Evolutionary conservation across 441 rosid species (phyloP).

Genomic region (Populus tomentosa): DNA sequence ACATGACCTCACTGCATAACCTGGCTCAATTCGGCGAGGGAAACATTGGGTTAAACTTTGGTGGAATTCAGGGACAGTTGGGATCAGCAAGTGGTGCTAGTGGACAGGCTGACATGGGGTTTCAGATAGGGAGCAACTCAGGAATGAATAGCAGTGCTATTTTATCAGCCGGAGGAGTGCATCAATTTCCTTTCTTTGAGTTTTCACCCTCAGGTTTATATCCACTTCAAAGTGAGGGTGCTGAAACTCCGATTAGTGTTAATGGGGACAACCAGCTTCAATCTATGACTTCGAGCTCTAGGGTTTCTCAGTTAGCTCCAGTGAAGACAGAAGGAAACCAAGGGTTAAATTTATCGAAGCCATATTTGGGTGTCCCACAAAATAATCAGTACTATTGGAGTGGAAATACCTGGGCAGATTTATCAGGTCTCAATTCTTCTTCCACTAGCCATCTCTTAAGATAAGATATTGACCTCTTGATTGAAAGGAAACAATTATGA

Average conservation of each 20-base stretch:
- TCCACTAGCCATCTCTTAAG: constrained; percentile 44
- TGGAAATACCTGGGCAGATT: constrained; percentile 69
- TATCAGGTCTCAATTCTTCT: constrained; percentile 68
- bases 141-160: constrained; percentile 25
- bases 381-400: constrained; percentile 61
- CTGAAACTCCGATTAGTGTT: constrained; percentile 25
- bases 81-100: constrained; percentile 26
- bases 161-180: constrained; percentile 32
- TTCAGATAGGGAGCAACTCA: constrained; percentile 38
- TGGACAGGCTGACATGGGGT: constrained; percentile 38
- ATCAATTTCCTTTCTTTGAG: constrained; percentile 45
- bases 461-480: constrained; percentile 3
- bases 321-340: constrained; percentile 69
- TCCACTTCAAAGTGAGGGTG: constrained; percentile 43
- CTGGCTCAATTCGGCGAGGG: constrained; percentile 41
- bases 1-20: constrained; percentile 49
- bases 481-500: background rate
- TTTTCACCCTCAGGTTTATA: constrained; percentile 30
- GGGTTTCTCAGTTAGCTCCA: constrained; percentile 45
- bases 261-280: constrained; percentile 21
- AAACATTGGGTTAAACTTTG: constrained; percentile 52
- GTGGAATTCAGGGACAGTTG: constrained; percentile 33
- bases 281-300: constrained; percentile 38
- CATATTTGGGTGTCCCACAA: constrained; percentile 32
- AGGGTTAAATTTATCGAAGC: constrained; percentile 40